Evolutionary conservation across 805 yeast species (phyloP).

Genomic region (Saturnispora silvae): DNA sequence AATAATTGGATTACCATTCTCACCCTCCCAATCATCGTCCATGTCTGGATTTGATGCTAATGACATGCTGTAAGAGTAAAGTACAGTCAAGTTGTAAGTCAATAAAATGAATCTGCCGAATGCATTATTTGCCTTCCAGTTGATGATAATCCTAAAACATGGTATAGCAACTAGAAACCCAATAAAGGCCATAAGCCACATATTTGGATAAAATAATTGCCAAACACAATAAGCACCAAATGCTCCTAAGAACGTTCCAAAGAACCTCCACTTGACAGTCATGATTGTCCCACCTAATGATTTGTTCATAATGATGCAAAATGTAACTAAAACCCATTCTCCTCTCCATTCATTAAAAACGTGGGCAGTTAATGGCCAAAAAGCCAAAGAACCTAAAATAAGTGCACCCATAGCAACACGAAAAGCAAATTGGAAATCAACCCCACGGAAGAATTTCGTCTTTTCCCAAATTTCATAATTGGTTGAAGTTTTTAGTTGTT

Average conservation of each 20-base stretch:
- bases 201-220: slow-evolving; percentile 47
- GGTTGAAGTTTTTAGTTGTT: slow-evolving; percentile 4
- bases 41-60: slow-evolving; percentile 28
- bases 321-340: slow-evolving; percentile 80
- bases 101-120: slow-evolving; percentile 62
- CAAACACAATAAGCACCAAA: slow-evolving; percentile 48
- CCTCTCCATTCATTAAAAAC: slow-evolving; percentile 58
- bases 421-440: slow-evolving; percentile 69
- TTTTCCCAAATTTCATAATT: slow-evolving; percentile 37
- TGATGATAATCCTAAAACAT: slow-evolving; percentile 48
- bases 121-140: slow-evolving; percentile 54
- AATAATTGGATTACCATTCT: slow-evolving; percentile 49
- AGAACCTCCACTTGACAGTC: slow-evolving; percentile 62
- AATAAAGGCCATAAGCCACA: slow-evolving; percentile 36
- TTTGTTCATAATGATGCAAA: slow-evolving; percentile 74
- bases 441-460: slow-evolving; percentile 42
- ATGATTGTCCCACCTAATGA: slow-evolving; percentile 76
- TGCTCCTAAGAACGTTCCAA: slow-evolving; percentile 73
- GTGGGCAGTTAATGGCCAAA: slow-evolving; percentile 42
- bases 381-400: slow-evolving; percentile 56
- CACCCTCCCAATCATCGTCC: slow-evolving; percentile 60
- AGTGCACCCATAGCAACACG: slow-evolving; percentile 74
- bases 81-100: slow-evolving; percentile 68
- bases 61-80: slow-evolving; percentile 63
- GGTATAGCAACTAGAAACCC: slow-evolving; percentile 40